phyloP scores from a whole-genome alignment of 805 yeast genomes.

The Starmerella kuoi region DNA sequence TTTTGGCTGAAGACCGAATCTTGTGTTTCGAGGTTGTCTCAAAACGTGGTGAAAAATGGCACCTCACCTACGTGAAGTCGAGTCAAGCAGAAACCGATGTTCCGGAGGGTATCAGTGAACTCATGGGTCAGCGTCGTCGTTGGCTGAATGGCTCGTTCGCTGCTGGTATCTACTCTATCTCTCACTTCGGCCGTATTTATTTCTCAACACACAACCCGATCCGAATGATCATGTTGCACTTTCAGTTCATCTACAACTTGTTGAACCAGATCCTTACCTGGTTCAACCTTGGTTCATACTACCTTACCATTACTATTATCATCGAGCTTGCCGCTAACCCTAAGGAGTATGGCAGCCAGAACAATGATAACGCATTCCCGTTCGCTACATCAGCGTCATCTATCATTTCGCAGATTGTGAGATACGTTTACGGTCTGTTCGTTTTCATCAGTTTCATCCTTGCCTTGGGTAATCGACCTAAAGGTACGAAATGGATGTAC shows the following conservation, averaged over 20 bases:
- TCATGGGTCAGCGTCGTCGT: conserved; percentile 51
- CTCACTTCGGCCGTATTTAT: conserved; percentile 46
- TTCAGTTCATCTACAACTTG: conserved; percentile 46
- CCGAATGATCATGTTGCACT: conserved; percentile 40
- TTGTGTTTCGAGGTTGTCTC: conserved; percentile 54
- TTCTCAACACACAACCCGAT: conserved; percentile 40
- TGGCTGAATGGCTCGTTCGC: conserved; percentile 64
- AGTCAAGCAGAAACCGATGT: conserved; percentile 61
- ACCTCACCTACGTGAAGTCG: conserved; percentile 48
- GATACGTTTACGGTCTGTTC: conserved; percentile 46
- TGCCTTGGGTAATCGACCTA: conserved; percentile 54
- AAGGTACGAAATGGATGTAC: conserved; percentile 46
- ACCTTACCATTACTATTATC: conserved; percentile 49
- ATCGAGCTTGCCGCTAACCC: conserved; percentile 37
- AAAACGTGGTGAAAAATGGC: conserved; percentile 46
- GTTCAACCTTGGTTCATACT: conserved; percentile 54
- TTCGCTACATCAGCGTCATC: conserved; percentile 27
- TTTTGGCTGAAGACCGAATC: conserved; percentile 57
- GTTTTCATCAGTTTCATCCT: conserved; percentile 48
- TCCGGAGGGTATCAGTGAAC: conserved; percentile 50
- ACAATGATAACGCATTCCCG: conserved; percentile 32
- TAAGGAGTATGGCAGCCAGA: conserved; percentile 33
- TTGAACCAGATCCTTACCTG: conserved; percentile 45
- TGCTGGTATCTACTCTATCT: conserved; percentile 44
- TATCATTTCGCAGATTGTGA: conserved; percentile 40